Percentiles rank a stretch among this genome's conserved stretches.
Evolutionary conservation across 1,139 yeast species (phyloP).

Genomic region (Candida albicans): DNA sequence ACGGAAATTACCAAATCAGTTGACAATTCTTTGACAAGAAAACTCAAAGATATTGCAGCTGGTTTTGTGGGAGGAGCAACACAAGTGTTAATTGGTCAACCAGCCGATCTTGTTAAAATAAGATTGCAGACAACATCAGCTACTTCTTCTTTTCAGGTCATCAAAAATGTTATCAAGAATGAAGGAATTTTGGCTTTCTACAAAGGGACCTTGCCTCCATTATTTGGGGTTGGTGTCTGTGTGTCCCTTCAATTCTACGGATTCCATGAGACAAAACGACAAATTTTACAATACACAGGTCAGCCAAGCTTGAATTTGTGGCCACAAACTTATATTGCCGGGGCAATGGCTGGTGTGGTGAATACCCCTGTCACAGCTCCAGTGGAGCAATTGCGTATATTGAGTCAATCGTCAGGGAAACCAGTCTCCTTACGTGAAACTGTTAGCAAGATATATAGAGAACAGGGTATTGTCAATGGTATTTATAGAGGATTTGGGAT

Average conservation of each 20-base stretch:
- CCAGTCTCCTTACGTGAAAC: slow-evolving; percentile 44
- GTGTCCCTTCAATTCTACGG: slow-evolving; percentile 76
- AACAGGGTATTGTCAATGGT: slow-evolving; percentile 51
- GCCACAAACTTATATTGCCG: slow-evolving; percentile 69
- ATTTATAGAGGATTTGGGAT: slow-evolving; percentile 60
- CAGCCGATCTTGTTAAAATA: slow-evolving; percentile 69
- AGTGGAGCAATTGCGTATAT: slow-evolving; percentile 72
- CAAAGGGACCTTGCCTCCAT: slow-evolving; percentile 48
- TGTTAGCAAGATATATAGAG: slow-evolving; percentile 42
- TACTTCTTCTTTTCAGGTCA: slow-evolving; percentile 46
- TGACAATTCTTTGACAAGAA: slow-evolving; percentile 55
- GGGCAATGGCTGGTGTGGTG: slow-evolving; percentile 77
- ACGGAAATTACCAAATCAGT: slow-evolving; percentile 17
- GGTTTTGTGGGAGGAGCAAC: slow-evolving; percentile 59
- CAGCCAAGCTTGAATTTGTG: slow-evolving; percentile 45
- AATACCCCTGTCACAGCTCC: slow-evolving; percentile 73
- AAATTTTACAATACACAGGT: slow-evolving; percentile 35
- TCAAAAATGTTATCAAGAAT: slow-evolving; percentile 53
- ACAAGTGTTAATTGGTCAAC: slow-evolving; percentile 75
- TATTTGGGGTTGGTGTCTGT: slow-evolving; percentile 68
- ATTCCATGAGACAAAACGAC: slow-evolving; percentile 74
- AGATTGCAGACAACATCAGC: slow-evolving; percentile 55
- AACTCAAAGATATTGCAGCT: slow-evolving; percentile 59
- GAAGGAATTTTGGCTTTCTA: slow-evolving; percentile 68
- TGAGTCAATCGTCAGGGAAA: slow-evolving; percentile 55